phyloP scores from a whole-genome alignment of 371 early-diverging fungal genomes.

The Rhizomucor miehei region DNA sequence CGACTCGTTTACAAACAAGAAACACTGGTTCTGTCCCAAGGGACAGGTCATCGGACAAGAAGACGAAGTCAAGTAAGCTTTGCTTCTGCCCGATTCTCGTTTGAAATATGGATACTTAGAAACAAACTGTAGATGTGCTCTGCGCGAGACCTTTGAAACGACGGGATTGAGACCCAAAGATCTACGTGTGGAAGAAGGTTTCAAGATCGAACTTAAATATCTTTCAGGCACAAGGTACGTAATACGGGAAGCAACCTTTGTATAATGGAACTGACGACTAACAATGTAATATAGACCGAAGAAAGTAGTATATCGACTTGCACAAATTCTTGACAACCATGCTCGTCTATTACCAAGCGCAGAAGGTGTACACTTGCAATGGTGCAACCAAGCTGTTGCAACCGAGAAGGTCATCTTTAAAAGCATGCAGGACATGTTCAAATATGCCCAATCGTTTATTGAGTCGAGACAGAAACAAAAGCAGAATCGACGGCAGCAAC shows the following conservation, averaged over 20 bases:
- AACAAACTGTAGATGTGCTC: conserved; percentile 60
- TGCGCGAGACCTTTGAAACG: conserved; percentile 74
- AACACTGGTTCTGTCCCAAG: conserved; percentile 86
- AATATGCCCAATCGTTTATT: conserved; percentile 63
- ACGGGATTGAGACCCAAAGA: conserved; percentile 74
- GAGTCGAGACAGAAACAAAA: conserved; percentile 46
- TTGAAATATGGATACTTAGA: neutral
- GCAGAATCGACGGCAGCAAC: conserved; percentile 4
- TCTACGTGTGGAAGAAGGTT: conserved; percentile 69
- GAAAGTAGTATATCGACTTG: conserved; percentile 75
- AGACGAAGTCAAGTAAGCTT: conserved; percentile 77
- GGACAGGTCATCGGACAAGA: conserved; percentile 76
- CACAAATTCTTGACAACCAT: conserved; percentile 60
- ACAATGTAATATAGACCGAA: conserved; percentile 53
- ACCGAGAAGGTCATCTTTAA: conserved; percentile 69
- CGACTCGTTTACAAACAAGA: conserved; percentile 78
- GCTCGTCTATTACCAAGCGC: conserved; percentile 63
- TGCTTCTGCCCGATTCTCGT: neutral
- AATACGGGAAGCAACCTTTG: neutral
- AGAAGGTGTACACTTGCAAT: conserved; percentile 71
- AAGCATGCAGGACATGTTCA: conserved; percentile 80
- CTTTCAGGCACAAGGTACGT: conserved; percentile 70
- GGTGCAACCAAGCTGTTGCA: conserved; percentile 64
- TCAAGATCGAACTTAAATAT: conserved; percentile 79
- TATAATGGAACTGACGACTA: neutral